Percentiles rank a stretch among this genome's conserved stretches.
Conservation (phyloP, 371 early-diverging fungal genomes). For the Apophysomyces ossiformis region DNA sequence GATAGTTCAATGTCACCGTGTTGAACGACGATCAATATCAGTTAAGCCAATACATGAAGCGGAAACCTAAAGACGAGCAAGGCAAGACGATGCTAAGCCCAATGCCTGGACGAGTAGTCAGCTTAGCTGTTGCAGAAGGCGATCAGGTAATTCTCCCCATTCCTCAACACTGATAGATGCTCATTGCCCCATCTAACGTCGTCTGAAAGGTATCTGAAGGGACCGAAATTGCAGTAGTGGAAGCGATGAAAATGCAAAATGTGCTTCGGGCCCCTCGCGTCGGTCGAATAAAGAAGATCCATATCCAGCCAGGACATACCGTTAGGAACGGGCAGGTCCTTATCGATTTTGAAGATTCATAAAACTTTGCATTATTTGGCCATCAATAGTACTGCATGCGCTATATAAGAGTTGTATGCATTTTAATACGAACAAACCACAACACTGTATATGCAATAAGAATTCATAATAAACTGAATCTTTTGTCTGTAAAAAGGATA, state of each 20-base stretch:
- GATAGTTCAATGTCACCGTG: constrained; percentile 73
- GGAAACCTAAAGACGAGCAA: constrained; percentile 72
- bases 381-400: constrained; percentile 29
- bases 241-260: constrained; percentile 99
- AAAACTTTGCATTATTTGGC: neutral
- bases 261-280: constrained; percentile 81
- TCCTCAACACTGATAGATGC: neutral
- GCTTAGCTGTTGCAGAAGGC: constrained; percentile 82
- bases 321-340: constrained; percentile 90
- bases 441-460: no score
- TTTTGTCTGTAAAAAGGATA: no score
- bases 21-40: constrained; percentile 65
- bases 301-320: constrained; percentile 72
- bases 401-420: no score
- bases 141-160: constrained; percentile 56
- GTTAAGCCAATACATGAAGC: constrained; percentile 75
- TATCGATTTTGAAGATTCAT: constrained; percentile 72
- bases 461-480: no score
- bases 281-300: constrained; percentile 82
- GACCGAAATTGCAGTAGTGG: constrained; percentile 85
- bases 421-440: no score
- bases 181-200: neutral
- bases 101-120: constrained; percentile 94
- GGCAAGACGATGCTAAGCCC: constrained; percentile 82
- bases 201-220: constrained; percentile 73